phyloP scores from a whole-genome alignment of 345 rosid species.

The Ceriops decandra region DNA sequence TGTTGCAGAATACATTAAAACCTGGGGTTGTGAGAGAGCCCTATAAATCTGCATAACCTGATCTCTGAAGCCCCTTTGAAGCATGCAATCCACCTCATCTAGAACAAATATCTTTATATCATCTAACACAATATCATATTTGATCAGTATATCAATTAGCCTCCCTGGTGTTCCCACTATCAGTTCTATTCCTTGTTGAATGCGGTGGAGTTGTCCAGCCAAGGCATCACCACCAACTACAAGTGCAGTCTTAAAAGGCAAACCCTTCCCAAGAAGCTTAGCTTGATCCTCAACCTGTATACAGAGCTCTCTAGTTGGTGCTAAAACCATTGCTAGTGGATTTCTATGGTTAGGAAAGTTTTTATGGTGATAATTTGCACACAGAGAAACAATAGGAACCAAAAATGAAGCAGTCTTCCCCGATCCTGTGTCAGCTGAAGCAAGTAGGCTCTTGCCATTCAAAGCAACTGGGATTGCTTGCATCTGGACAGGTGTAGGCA shows the following conservation, averaged over 20 bases:
- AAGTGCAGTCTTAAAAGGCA: conserved; percentile 90
- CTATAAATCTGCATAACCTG: conserved; percentile 81
- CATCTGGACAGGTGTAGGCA: conserved; percentile 88
- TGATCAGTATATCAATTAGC: conserved; percentile 71
- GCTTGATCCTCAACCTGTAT: conserved; percentile 92
- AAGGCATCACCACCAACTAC: conserved; percentile 88
- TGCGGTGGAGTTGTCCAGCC: conserved; percentile 69
- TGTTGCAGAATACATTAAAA: conserved; percentile 84
- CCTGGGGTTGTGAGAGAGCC: conserved; percentile 74
- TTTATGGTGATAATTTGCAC: conserved; percentile 40
- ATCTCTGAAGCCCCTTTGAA: conserved; percentile 81
- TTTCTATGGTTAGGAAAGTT: conserved; percentile 31
- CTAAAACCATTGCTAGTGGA: conserved; percentile 65
- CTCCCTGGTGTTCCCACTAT: conserved; percentile 87
- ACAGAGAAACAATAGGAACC: conserved; percentile 62
- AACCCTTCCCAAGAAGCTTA: conserved; percentile 81
- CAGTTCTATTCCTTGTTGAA: conserved; percentile 80
- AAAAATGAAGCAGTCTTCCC: conserved; percentile 91
- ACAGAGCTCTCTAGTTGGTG: conserved; percentile 90
- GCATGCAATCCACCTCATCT: conserved; percentile 97
- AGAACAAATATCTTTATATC: conserved; percentile 50
- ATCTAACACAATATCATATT: conserved; percentile 57
- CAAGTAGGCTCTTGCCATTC: conserved; percentile 61
- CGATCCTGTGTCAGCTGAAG: conserved; percentile 82
- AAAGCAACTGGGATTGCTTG: conserved; percentile 83